phyloP scores from a whole-genome alignment of 768 basidiomycete genomes.

The Tulasnella sp. region DNA sequence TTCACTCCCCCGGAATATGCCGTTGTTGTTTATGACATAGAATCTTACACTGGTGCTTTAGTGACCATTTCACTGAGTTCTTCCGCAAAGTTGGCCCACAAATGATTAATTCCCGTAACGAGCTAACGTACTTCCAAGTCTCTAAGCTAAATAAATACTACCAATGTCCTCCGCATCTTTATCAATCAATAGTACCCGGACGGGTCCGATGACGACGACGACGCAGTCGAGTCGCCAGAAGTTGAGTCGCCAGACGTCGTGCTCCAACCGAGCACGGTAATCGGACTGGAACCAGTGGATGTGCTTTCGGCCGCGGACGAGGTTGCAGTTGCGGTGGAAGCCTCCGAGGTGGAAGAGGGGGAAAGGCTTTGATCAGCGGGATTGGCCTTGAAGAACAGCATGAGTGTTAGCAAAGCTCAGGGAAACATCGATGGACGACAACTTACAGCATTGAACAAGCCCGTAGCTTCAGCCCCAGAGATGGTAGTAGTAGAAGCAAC shows the following conservation, averaged over 20 bases:
- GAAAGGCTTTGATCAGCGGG: neutral
- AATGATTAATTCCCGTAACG: neutral
- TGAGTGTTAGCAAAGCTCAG: neutral
- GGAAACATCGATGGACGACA: neutral
- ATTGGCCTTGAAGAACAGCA: neutral
- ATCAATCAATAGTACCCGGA: no score
- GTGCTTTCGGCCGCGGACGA: slow-evolving; percentile 12
- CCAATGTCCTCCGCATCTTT: no score
- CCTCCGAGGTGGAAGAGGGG: neutral
- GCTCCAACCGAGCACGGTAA: slow-evolving; percentile 4
- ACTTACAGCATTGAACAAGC: slow-evolving; percentile 33
- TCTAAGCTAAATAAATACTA: neutral
- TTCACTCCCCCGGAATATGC: neutral
- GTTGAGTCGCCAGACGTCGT: neutral
- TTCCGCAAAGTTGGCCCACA: neutral
- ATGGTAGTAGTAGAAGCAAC: slow-evolving; percentile 29
- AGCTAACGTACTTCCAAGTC: neutral
- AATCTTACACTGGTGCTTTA: neutral
- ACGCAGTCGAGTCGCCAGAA: neutral
- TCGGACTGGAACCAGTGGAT: neutral
- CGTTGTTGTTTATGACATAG: slow-evolving; percentile 2
- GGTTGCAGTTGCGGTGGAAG: slow-evolving; percentile 5
- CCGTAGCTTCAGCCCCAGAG: slow-evolving; percentile 31
- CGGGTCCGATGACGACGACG: no score
- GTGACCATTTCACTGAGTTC: neutral